Evolutionary conservation across 805 yeast species (phyloP).

Genomic region (Wickerhamiella nectarea): DNA sequence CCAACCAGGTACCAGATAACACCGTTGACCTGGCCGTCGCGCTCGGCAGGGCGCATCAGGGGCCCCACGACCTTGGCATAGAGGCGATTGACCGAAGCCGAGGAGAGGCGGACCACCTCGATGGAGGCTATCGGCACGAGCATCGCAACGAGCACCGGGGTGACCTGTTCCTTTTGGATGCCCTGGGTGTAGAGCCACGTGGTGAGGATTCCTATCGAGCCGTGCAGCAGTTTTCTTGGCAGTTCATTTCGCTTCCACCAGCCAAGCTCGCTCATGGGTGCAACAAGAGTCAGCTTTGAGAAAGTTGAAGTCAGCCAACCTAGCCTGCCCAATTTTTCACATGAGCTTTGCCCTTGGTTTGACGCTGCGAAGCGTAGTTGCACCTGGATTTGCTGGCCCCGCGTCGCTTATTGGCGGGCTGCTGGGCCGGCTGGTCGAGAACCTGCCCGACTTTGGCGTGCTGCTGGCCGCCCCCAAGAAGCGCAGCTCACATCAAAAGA

Average conservation of each 20-base stretch:
- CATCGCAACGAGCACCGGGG: slow-evolving; percentile 42
- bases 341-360: neutral
- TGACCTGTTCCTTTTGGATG: slow-evolving; percentile 40
- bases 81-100: slow-evolving; percentile 45
- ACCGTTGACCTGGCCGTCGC: slow-evolving; percentile 56
- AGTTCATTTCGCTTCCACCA: slow-evolving; percentile 71
- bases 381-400: neutral
- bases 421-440: neutral
- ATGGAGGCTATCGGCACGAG: slow-evolving; percentile 43
- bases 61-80: slow-evolving; percentile 63
- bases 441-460: slow-evolving; percentile 1
- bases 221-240: slow-evolving; percentile 78
- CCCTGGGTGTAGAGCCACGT: slow-evolving; percentile 58
- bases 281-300: too few relatives aligned
- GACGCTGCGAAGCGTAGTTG: neutral
- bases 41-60: slow-evolving; percentile 74
- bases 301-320: too few relatives aligned
- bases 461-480: slow-evolving; percentile 78
- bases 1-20: slow-evolving; percentile 81
- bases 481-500: slow-evolving; percentile 75
- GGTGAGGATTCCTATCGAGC: slow-evolving; percentile 76
- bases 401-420: neutral
- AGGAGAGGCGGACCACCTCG: slow-evolving; percentile 55
- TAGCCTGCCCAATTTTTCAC: neutral
- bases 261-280: slow-evolving; percentile 11